These are phyloP conservation scores for Stylosanthes scabra DNA, from an alignment of 331 rosid species.

Conservation along the genomic window DNA sequence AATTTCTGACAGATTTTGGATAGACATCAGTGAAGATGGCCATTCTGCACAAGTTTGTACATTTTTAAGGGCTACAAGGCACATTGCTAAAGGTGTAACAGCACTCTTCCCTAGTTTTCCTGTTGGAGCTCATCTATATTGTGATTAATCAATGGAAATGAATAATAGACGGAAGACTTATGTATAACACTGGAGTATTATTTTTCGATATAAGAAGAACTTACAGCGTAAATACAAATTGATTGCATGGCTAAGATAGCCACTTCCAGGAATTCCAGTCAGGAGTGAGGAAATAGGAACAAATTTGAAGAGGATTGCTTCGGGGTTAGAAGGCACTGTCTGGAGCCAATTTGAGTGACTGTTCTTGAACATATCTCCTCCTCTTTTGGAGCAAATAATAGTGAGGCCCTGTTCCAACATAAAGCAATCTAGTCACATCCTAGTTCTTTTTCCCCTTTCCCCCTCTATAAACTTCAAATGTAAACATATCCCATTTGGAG, in stretches of 20 bases:
- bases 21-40: neutral
- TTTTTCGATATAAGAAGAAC: conserved; percentile 38
- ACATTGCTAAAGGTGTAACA: neutral
- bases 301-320: conserved; percentile 87
- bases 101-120: neutral
- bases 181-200: conserved; percentile 2
- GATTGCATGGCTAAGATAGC: conserved; percentile 98
- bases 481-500: conserved; percentile 31
- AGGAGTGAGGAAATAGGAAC: conserved; percentile 95
- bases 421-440: conserved; percentile 32
- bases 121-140: conserved; percentile 4
- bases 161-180: conserved; percentile 29
- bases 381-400: conserved; percentile 82
- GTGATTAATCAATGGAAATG: conserved; percentile 1
- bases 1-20: conserved; percentile 4
- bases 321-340: conserved; percentile 91
- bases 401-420: conserved; percentile 80
- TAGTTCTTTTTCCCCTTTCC: conserved; percentile 10
- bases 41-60: conserved; percentile 4
- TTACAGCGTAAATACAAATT: conserved; percentile 95
- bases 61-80: conserved; percentile 9
- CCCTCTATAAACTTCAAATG: conserved; percentile 5
- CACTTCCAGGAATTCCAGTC: conserved; percentile 92
- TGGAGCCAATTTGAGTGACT: conserved; percentile 94
- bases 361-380: conserved; percentile 80